Base-by-base conservation (phyloP, 805 yeast species). In the Komagataella mondaviorum region DNA sequence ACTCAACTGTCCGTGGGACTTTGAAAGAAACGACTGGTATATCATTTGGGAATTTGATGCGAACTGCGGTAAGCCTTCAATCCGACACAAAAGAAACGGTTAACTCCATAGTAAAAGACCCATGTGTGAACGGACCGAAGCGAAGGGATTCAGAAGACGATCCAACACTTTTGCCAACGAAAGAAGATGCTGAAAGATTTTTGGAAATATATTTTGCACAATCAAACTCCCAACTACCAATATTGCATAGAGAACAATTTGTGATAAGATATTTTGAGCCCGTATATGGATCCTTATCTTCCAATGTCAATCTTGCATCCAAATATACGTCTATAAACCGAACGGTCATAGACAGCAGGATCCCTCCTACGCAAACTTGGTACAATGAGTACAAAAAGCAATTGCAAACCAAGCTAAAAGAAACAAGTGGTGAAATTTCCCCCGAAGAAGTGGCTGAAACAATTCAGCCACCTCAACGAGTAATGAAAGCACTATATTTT, bases 191-290 rank as follows among this genome's bases (percentile, higher is more conserved):
- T 0, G 80, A 84, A 59, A 70, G 72, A 49, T 73, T 85, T 47
- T 60, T 88, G 6, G 73, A 79, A 44, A 70, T 78, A 2, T 88
- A 76, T 62, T 90, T 90, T 60, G 78, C 85, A 18, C 89, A 85
- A 58, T 78, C 90, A 14, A 89, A 90, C 61, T 72, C 95, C 2
- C 96, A 88, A 63, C 64, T 87, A 23, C 96, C 97, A 0, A 73
- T 90, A 3, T 66, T 89, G 48, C 96, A 90, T 62, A 73, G 96
- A 30, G 95, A 88, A 58, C 78, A 76, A 56, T 89, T 88, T 59
- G 64, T 90, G 46, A 69, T 69, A 48, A 69, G 71, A 23, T 81
- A 80, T 59, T 89, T 85, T 61, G 77, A 79, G 57, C 96, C 96
- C 0, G 72, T 89, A 1, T 89, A 89, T 62, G 96, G 97, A 0